Evolutionary conservation across 2,329 filamentous ascomycete species (phyloP), one percentile per base, ranked within the genome.

Genomic region (Xylariaceae sp.): DNA sequence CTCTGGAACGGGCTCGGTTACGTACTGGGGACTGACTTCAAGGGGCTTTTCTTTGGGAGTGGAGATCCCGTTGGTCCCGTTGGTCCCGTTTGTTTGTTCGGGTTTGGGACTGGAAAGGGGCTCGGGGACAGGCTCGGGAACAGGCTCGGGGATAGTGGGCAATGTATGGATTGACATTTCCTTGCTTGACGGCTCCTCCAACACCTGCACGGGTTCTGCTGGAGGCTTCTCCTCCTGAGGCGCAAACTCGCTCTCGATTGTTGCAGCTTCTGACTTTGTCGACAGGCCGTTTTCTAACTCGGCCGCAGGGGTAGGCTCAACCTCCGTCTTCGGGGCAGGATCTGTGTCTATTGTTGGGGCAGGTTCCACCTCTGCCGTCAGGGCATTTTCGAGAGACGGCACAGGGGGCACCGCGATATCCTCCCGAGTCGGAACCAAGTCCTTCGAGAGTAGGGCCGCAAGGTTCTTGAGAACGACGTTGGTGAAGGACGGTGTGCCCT

Each of bases 381-480:
- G 42, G 42, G 5, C 42, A n/a, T 15, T 10, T 13, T 50, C 47
- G 47, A 13, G 47, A 13, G 58, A 23, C 15, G 37, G 23, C 15
- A 10, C 30, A 8, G 62, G 11, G 9, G 37, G 37, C 37, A 13
- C 37, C 11, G 37, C 37, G 7, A 42, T 42, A 42, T 42, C 37
- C 8, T 42, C 37, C 11, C 11, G 44, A 18, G n/a, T 18, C 3
- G 55, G 45, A 34, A 23, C 50, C 18, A 10, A 30, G 3, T 57
- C 53, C 50, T 52, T 61, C 15, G 58, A 4, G 8, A 63, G 62
- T 13, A 64, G 4, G 6, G 53, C 52, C 39, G 62, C 59, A 11
- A 64, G 53, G 37, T 42, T 56, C 55, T 60, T 64, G 56, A 64
- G 23, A 50, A 64, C 52, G 23, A 64, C 59, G 7, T 64, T 62